These are phyloP conservation scores for Solanum lycopersicoides DNA, from an alignment of 257 asterid genomes.

Conservation along the genomic window DNA sequence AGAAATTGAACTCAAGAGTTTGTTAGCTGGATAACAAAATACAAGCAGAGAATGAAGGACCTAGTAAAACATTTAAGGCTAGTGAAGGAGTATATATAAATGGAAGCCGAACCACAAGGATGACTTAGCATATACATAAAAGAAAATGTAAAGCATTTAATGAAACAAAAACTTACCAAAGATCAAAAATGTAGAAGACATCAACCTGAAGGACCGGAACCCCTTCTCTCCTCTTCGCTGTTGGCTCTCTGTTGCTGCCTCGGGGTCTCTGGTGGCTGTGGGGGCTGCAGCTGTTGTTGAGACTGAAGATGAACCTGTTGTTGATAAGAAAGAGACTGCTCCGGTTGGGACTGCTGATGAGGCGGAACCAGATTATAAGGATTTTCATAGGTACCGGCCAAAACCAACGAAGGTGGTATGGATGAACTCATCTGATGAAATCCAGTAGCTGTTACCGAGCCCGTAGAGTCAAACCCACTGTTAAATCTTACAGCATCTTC, in stretches of 20 bases:
- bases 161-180: slow-evolving; percentile 27
- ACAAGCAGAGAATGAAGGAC: background rate
- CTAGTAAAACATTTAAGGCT: background rate
- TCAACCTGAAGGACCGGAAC: slow-evolving; percentile 33
- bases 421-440: slow-evolving; percentile 32
- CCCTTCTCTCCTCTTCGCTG: slow-evolving; percentile 61
- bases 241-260: slow-evolving; percentile 19
- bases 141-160: background rate
- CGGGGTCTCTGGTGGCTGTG: slow-evolving; percentile 3
- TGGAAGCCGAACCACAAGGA: background rate
- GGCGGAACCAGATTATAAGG: slow-evolving; percentile 21
- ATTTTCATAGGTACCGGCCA: slow-evolving; percentile 30
- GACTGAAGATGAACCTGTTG: slow-evolving; percentile 16
- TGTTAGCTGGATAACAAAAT: background rate
- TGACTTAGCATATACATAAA: background rate
- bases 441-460: slow-evolving; percentile 33
- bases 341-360: slow-evolving; percentile 4
- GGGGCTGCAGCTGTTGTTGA: slow-evolving; percentile 20
- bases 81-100: slow-evolving; percentile 3
- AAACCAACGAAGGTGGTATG: slow-evolving; percentile 40
- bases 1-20: background rate
- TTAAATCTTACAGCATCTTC: slow-evolving; percentile 31
- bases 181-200: slow-evolving; percentile 12
- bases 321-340: background rate
- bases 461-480: slow-evolving; percentile 32